A percentile compares a stretch with the other conserved stretches of the same genome.
Evolutionary conservation across 2,329 filamentous ascomycete genomes (phyloP).

Genomic region (Decorospora gaudefroyi): DNA sequence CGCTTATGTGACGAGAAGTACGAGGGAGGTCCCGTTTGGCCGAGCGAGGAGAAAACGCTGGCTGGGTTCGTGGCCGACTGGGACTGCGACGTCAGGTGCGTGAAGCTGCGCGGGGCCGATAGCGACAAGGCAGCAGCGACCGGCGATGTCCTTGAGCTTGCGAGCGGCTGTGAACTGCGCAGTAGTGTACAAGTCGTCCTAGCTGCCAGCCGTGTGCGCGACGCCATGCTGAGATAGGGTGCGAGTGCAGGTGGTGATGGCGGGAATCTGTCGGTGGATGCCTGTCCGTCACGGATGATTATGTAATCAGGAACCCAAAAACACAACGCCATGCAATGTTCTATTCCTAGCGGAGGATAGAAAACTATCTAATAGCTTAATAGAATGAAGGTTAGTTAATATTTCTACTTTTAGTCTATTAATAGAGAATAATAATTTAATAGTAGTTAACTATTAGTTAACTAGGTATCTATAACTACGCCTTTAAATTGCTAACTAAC

Average conservation of each 20-base stretch:
- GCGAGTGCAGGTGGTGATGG: constrained; percentile 23
- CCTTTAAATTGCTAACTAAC: no score
- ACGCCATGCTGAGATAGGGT: constrained; percentile 38
- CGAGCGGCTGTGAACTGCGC: constrained; percentile 27
- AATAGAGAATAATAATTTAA: no score
- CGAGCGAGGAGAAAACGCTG: constrained; percentile 38
- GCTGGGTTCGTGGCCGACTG: constrained; percentile 32
- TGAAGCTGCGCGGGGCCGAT: constrained; percentile 36
- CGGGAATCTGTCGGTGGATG: constrained; percentile 27
- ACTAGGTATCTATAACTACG: no score
- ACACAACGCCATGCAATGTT: no score
- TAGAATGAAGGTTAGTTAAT: no score
- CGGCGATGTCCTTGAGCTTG: constrained; percentile 23
- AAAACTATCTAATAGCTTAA: no score
- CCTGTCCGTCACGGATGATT: constrained; percentile 23
- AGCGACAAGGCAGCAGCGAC: constrained; percentile 26
- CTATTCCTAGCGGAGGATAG: no score
- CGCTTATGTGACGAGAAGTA: constrained; percentile 72
- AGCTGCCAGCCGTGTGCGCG: constrained; percentile 41
- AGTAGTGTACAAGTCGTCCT: constrained; percentile 37
- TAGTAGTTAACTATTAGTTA: no score
- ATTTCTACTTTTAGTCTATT: no score
- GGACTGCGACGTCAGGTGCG: constrained; percentile 37
- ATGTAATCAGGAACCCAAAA: no score
- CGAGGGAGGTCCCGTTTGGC: constrained; percentile 60